Conservation (phyloP, 306 rosid species). For the Prosopis cineraria region DNA sequence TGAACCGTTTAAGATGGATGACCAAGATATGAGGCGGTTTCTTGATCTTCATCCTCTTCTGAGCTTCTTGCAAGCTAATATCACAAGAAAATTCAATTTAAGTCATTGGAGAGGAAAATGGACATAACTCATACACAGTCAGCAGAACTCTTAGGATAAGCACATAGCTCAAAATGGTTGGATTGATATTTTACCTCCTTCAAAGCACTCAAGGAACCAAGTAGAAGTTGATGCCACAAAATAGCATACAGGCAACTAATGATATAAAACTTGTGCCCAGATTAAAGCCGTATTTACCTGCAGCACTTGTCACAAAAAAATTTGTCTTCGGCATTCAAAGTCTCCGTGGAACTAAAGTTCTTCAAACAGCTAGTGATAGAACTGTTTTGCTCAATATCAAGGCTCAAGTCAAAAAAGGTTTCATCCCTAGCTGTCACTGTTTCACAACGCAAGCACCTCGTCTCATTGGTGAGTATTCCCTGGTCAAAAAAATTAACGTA, state of each 20-base stretch:
- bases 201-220: conserved; percentile 27
- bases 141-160: conserved; percentile 8
- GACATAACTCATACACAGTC: neutral
- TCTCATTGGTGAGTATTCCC: conserved; percentile 99
- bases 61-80: conserved; percentile 97
- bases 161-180: conserved; percentile 28
- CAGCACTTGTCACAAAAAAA: conserved; percentile 99
- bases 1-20: conserved; percentile 96
- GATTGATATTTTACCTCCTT: conserved; percentile 12
- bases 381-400: conserved; percentile 98
- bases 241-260: neutral
- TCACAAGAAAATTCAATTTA: conserved; percentile 34
- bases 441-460: conserved; percentile 97
- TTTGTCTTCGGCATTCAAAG: conserved; percentile 96
- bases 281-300: conserved; percentile 60
- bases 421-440: conserved; percentile 98
- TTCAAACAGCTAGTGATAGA: conserved; percentile 98
- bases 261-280: conserved; percentile 6
- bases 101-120: conserved; percentile 19
- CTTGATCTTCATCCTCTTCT: conserved; percentile 99
- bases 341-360: conserved; percentile 98
- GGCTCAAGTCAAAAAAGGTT: conserved; percentile 96
- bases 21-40: conserved; percentile 95
- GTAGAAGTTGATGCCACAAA: conserved; percentile 27
- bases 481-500: conserved; percentile 49